Evolutionary conservation across 2,329 filamentous ascomycete genomes (phyloP).

Genomic region (Aspergillus spinulosporus): DNA sequence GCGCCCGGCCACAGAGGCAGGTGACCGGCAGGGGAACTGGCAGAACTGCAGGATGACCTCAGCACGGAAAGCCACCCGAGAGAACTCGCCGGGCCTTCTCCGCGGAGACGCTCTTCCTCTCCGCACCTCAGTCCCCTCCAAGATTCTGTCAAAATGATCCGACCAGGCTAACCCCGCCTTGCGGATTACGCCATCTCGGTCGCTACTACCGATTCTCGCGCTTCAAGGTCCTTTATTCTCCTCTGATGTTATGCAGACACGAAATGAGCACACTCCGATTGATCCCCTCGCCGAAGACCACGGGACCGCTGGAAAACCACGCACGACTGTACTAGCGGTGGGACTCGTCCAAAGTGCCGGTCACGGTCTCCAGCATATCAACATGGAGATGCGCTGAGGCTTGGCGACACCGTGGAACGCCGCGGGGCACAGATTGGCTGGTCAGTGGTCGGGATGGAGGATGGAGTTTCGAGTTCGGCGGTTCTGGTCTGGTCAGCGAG

Average conservation of each 20-base stretch:
- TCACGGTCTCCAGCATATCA: constrained; percentile 2
- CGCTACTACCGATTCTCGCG: not conserved
- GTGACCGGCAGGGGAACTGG: constrained; percentile 2
- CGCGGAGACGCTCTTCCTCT: constrained; percentile 9
- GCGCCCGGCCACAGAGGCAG: not conserved
- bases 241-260: not conserved
- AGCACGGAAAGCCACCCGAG: not conserved
- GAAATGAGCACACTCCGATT: too few species aligned
- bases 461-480: not conserved
- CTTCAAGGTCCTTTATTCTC: not conserved
- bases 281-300: not conserved
- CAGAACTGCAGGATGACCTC: constrained; percentile 2
- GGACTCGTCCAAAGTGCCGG: not conserved
- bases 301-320: not conserved
- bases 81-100: not conserved
- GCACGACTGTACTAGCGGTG: not conserved
- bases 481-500: too few species aligned
- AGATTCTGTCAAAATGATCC: not conserved
- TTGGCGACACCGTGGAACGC: constrained; percentile 12
- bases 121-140: constrained; percentile 1
- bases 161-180: constrained; percentile 9
- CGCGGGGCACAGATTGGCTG: constrained; percentile 15
- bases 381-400: not conserved
- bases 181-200: constrained; percentile 5
- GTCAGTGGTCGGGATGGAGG: not conserved